Evolutionary conservation across 495 filamentous ascomycete species (phyloP).

Genomic region (Hypoxylon fuscum): DNA sequence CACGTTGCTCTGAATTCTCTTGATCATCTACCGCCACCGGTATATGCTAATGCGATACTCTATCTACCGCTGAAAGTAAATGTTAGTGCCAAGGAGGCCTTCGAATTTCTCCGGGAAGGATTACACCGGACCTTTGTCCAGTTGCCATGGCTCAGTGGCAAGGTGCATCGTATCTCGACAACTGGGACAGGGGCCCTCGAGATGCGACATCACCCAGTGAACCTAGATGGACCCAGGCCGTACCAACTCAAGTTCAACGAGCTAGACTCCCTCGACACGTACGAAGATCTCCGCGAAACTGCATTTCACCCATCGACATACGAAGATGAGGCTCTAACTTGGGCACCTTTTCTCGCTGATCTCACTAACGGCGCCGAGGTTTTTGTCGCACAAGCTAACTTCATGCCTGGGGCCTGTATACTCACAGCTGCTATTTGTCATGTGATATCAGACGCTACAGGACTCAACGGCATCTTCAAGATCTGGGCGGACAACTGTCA

Average conservation of each 20-base stretch:
- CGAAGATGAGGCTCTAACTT: background rate
- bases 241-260: background rate
- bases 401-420: background rate
- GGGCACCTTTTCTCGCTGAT: background rate
- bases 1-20: constrained; percentile 9
- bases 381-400: background rate
- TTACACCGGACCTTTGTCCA: constrained; percentile 19
- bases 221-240: background rate
- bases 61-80: background rate
- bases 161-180: constrained; percentile 18
- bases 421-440: background rate
- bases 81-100: background rate
- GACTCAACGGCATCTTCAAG: background rate
- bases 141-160: constrained; percentile 31
- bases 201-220: constrained; percentile 18
- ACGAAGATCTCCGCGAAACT: background rate
- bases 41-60: background rate
- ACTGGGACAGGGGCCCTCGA: constrained; percentile 35
- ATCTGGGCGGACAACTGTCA: background rate
- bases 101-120: constrained; percentile 10
- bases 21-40: constrained; percentile 22
- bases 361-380: background rate
- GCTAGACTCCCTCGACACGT: background rate
- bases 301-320: background rate
- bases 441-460: background rate